Percentiles rank a stretch among this genome's conserved stretches.
phyloP scores from a whole-genome alignment of 169 alveolate species.

The Perkinsus olseni region DNA sequence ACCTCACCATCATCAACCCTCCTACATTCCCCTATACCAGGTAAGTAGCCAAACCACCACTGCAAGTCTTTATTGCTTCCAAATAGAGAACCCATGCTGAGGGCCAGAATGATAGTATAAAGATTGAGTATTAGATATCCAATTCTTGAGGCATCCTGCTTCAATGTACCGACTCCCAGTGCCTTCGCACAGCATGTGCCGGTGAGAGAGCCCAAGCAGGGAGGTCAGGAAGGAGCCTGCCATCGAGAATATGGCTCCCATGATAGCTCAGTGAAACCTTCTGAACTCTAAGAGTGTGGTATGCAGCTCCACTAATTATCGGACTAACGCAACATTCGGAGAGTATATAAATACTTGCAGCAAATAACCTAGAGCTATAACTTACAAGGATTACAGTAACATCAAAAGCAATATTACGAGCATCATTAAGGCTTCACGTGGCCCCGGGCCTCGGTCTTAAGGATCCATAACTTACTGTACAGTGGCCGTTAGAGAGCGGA shows the following conservation, averaged over 20 bases:
- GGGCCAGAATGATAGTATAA: background rate
- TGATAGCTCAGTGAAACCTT: background rate
- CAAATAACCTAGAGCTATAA: too few relatives aligned
- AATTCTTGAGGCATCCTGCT: background rate
- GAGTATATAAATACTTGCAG: too few relatives aligned
- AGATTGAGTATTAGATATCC: background rate
- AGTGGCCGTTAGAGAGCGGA: too few relatives aligned
- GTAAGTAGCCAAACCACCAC: background rate
- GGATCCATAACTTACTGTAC: too few relatives aligned
- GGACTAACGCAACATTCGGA: background rate
- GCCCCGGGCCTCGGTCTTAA: too few relatives aligned
- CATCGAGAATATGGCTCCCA: background rate
- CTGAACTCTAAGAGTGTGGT: background rate
- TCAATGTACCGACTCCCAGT: background rate
- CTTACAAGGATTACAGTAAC: too few relatives aligned
- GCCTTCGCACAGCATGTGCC: background rate
- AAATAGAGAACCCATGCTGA: background rate
- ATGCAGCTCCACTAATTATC: background rate
- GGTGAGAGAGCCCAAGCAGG: background rate
- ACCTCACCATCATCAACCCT: background rate
- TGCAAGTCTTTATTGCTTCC: background rate
- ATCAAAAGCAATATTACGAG: too few relatives aligned
- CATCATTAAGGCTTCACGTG: too few relatives aligned
- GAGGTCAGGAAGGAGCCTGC: background rate
- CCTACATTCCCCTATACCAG: background rate